phyloP scores from a whole-genome alignment of 2,329 filamentous ascomycete species.

The Arthroderma sp. region DNA sequence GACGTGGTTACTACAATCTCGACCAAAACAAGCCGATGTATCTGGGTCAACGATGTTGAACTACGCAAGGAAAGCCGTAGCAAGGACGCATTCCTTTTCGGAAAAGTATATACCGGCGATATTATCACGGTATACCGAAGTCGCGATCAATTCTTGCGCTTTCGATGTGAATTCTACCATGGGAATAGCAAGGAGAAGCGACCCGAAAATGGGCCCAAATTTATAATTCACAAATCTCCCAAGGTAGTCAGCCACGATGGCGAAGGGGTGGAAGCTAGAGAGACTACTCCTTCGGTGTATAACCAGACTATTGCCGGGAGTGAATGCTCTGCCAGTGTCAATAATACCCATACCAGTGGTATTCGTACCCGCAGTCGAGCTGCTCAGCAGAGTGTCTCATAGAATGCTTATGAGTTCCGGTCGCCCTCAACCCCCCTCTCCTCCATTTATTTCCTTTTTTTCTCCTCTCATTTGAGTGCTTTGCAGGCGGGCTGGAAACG shows the following conservation, averaged over 20 bases:
- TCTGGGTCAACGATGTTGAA: slow-evolving; percentile 61
- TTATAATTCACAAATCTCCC: slow-evolving; percentile 25
- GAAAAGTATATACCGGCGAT: slow-evolving; percentile 64
- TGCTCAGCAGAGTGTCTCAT: no score
- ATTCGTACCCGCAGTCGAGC: no score
- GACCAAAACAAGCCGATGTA: slow-evolving; percentile 63
- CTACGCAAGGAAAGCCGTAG: slow-evolving; percentile 43
- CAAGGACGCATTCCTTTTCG: slow-evolving; percentile 43
- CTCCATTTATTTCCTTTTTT: background rate
- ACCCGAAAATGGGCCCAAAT: slow-evolving; percentile 29
- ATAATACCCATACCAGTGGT: no score
- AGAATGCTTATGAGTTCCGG: no score
- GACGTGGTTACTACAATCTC: slow-evolving; percentile 59
- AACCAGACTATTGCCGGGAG: background rate
- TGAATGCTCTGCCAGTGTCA: no score
- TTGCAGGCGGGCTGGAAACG: no score
- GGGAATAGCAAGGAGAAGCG: slow-evolving; percentile 31
- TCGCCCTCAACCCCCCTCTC: background rate
- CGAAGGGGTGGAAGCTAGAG: background rate
- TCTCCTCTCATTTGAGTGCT: no score
- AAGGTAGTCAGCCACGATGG: slow-evolving; percentile 17
- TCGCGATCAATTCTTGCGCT: slow-evolving; percentile 28
- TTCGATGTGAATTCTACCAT: slow-evolving; percentile 34
- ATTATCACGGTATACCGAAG: slow-evolving; percentile 58
- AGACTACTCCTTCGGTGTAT: background rate